Conservation (phyloP, 108 stramenopile species). For the Cyclotella kingstonii region DNA sequence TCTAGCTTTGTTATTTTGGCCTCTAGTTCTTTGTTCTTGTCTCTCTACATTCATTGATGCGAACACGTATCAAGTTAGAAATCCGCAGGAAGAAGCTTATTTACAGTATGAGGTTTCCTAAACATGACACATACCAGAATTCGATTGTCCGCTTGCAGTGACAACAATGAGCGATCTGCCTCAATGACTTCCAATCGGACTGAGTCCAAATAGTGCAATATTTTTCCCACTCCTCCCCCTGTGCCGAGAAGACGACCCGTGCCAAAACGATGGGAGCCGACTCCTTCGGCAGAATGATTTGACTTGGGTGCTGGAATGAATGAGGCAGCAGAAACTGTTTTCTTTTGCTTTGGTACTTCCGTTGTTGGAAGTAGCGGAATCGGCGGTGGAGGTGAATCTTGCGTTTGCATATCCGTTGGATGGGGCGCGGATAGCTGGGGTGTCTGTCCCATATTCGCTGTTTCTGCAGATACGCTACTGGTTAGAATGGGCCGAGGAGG, state of each 20-base stretch:
- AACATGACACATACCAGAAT: conserved; percentile 52
- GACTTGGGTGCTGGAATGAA: no score
- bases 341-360: conserved; percentile 4
- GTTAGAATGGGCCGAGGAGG: no score
- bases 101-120: no score
- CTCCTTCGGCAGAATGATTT: background rate
- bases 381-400: background rate
- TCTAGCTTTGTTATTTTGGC: conserved; percentile 66
- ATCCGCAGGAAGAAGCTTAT: background rate
- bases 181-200: conserved; percentile 73
- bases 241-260: conserved; percentile 34
- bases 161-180: conserved; percentile 62
- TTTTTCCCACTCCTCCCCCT: conserved; percentile 65
- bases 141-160: conserved; percentile 55
- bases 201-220: conserved; percentile 73
- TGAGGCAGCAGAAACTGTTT: background rate
- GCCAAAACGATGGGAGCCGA: background rate
- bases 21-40: conserved; percentile 82
- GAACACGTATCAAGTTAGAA: background rate
- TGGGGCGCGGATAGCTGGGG: no score
- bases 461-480: no score
- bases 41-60: conserved; percentile 33
- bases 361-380: background rate
- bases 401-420: no score
- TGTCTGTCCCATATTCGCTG: no score